Base-by-base conservation (phyloP, 805 yeast species). In the Yarrowia deformans region DNA sequence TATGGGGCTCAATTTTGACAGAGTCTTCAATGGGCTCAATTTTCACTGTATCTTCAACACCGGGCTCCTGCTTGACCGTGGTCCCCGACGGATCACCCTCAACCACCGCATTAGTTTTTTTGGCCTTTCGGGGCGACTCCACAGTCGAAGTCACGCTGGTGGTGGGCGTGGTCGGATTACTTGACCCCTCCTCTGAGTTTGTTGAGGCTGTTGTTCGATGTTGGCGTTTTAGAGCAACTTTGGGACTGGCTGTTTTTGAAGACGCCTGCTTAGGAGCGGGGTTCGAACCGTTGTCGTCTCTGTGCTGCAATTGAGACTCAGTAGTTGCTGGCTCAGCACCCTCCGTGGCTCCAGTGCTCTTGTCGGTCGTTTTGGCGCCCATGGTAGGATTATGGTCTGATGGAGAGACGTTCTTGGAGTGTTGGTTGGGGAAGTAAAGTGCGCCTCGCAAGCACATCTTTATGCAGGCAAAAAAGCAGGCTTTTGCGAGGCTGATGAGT, bases 171-270 rank as follows among this genome's bases (percentile, higher is more conserved):
- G 43, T 18, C 58, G n/a, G 3, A 13, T 52, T 52, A 52, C 32
- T 52, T 52, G 58, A 37, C 8, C 32, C 13, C 8, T 35, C 58
- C 18, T 37, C 43, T 18, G 43, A 52, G 12, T 18, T 52, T 4
- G 58, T 35, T 52, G 58, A 37, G 13, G n/a, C 29, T 7, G 40
- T n/a, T 29, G 52, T 32, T 19, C 10, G 45, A 23, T 16, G 60
- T 8, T 16, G 7, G 40, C 64, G 64, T 56, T 56, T 42, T 29
- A 56, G 64, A 42, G 64, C 64, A 56, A 56, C 64, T 42, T 42
- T 42, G 29, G 64, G 32, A 12, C 12, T 14, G 61, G 58, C 40
- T 9, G 39, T 7, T 16, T 18, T 18, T 12, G 42, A 35, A 19
- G 58, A 13, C 5, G 45, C 1, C 40, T 32, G 16, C 34, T 50